phyloP scores from a whole-genome alignment of 306 rosid species.

The Cucurbita argyrosperma region DNA sequence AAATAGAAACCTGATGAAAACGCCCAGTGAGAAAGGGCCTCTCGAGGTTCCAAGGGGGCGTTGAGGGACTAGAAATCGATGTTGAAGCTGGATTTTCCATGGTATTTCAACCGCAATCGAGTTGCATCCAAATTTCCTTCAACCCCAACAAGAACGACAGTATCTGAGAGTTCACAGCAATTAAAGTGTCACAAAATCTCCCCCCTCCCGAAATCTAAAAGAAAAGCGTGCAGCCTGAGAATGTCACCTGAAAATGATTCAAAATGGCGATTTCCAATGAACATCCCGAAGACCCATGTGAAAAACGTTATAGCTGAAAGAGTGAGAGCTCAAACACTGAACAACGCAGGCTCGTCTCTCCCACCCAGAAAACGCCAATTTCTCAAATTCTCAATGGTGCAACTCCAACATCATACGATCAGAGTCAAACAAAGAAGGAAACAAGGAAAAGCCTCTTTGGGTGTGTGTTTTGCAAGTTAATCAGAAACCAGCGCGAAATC shows the following conservation, averaged over 20 bases:
- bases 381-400: neutral
- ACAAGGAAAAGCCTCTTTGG: neutral
- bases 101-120: neutral
- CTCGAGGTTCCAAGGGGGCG: slow-evolving; percentile 44
- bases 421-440: neutral
- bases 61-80: slow-evolving; percentile 17
- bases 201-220: neutral
- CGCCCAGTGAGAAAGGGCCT: slow-evolving; percentile 50
- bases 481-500: neutral
- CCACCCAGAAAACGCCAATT: neutral
- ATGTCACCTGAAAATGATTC: neutral
- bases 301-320: neutral
- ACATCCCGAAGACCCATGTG: neutral
- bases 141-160: neutral
- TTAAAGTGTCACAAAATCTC: neutral
- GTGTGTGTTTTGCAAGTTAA: neutral
- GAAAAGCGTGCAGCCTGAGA: neutral
- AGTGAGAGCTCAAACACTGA: neutral
- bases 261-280: neutral
- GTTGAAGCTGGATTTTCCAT: slow-evolving; percentile 19
- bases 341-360: neutral
- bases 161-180: neutral
- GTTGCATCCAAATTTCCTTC: neutral
- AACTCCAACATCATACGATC: neutral
- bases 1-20: slow-evolving; percentile 32